Percentiles rank a stretch among this genome's conserved stretches.
Conservation (phyloP, 202 grass and related monocot species). For the Zoysia matrella region DNA sequence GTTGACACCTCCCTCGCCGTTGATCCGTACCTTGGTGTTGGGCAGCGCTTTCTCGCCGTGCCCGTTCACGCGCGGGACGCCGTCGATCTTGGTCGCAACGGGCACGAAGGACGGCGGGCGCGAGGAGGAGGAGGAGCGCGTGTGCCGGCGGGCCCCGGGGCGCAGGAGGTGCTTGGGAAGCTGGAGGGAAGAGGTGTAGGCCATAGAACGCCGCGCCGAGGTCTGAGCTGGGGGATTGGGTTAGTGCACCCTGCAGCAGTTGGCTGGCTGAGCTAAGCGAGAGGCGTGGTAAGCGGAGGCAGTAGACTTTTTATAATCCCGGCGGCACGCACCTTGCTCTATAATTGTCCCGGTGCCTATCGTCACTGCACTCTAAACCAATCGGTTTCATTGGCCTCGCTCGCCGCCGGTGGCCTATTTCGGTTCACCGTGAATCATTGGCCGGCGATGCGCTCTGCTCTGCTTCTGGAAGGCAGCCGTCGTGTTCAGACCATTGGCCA, state of each 20-base stretch:
- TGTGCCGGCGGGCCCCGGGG: slow-evolving; percentile 29
- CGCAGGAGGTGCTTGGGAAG: slow-evolving; percentile 60
- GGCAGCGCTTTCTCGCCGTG: slow-evolving; percentile 23
- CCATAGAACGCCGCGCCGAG: slow-evolving; percentile 57
- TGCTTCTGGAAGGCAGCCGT: slow-evolving; percentile 9
- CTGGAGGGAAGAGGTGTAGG: slow-evolving; percentile 64
- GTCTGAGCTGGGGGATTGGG: not conserved
- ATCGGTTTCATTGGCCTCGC: not conserved
- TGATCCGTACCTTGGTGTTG: slow-evolving; percentile 52
- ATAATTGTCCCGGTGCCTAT: not conserved
- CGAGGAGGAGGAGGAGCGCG: not conserved
- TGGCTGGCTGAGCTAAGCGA: not conserved
- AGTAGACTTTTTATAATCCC: slow-evolving; percentile 47
- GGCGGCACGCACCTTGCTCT: too few species aligned
- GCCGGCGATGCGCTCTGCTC: not conserved
- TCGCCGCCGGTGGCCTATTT: not conserved
- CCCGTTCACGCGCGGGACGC: slow-evolving; percentile 45
- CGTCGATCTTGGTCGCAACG: slow-evolving; percentile 51
- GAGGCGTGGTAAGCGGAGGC: not conserved
- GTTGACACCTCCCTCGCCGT: slow-evolving; percentile 37
- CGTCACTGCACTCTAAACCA: not conserved
- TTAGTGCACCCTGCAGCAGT: not conserved
- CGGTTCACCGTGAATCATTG: not conserved
- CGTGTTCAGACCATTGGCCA: not conserved
- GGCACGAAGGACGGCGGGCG: slow-evolving; percentile 32